phyloP scores from a whole-genome alignment of 257 asterid genomes.

The Solanum medicagineum region DNA sequence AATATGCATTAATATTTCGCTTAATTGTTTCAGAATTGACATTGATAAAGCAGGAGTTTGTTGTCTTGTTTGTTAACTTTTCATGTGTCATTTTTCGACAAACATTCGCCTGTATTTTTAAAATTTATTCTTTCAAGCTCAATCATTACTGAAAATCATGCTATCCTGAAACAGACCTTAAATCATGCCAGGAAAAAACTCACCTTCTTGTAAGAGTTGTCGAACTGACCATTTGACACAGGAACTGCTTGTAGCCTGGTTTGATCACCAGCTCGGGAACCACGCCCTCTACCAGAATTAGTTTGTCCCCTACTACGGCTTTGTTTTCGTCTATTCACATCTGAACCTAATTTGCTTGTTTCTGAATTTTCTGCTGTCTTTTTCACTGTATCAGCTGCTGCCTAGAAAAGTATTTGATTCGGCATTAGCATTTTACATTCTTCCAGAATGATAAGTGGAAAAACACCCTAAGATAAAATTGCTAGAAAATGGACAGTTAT shows the following conservation, averaged over 20 bases:
- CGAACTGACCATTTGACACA: constrained; percentile 53
- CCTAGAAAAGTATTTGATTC: constrained; percentile 22
- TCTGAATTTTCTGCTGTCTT: constrained; percentile 39
- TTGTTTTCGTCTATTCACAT: constrained; percentile 54
- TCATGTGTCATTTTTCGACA: neutral
- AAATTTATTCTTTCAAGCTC: neutral
- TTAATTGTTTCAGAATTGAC: neutral
- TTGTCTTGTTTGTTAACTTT: neutral
- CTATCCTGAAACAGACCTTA: neutral
- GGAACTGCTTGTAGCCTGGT: constrained; percentile 34
- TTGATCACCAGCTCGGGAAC: constrained; percentile 52
- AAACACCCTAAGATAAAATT: neutral
- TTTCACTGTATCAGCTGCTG: constrained; percentile 36
- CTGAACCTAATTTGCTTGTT: constrained; percentile 34
- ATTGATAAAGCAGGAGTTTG: neutral
- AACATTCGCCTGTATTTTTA: neutral
- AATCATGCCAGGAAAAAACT: constrained; percentile 4
- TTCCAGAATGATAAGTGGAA: neutral
- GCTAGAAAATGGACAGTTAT: neutral
- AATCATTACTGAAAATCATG: neutral
- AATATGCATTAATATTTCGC: neutral
- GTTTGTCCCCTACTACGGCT: constrained; percentile 63
- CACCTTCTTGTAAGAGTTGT: constrained; percentile 47
- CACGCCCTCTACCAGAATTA: constrained; percentile 77
- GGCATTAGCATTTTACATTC: constrained; percentile 9